phyloP scores from a whole-genome alignment of 495 filamentous ascomycete genomes.

The Acidiella bohemica region DNA sequence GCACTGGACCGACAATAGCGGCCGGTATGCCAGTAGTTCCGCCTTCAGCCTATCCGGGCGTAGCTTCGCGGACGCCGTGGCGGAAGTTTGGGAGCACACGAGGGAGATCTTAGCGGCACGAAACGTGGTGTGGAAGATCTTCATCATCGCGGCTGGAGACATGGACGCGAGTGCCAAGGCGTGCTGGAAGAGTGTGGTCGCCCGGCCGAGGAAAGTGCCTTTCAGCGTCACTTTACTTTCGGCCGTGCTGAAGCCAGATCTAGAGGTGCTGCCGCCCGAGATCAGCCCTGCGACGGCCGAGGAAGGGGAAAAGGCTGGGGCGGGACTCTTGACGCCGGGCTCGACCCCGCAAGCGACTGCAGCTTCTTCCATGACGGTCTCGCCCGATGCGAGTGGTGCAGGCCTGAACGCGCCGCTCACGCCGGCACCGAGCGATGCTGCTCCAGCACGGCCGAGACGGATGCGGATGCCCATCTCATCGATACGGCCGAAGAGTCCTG shows the following conservation, averaged over 20 bases:
- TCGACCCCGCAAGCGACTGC: conserved; percentile 10
- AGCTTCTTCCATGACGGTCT: conserved; percentile 23
- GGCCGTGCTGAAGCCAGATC: background rate
- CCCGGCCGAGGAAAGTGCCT: conserved; percentile 3
- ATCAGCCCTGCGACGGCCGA: too few species aligned
- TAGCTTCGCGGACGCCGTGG: conserved; percentile 47
- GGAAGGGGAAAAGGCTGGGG: too few species aligned
- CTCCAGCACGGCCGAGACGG: conserved; percentile 27
- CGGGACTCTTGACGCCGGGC: conserved; percentile 12
- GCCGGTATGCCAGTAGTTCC: conserved; percentile 59
- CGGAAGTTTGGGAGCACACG: conserved; percentile 79
- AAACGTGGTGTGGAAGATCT: conserved; percentile 67
- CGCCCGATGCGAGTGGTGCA: conserved; percentile 33
- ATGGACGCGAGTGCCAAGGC: conserved; percentile 3
- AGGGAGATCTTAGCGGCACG: conserved; percentile 56
- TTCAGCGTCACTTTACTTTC: conserved; percentile 12
- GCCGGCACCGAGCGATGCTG: conserved; percentile 31
- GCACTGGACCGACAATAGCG: conserved; percentile 83
- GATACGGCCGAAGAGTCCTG: conserved; percentile 73
- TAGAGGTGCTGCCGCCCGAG: conserved; percentile 9
- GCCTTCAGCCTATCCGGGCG: conserved; percentile 52
- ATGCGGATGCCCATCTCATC: conserved; percentile 59
- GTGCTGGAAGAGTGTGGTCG: conserved; percentile 12
- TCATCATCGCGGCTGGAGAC: conserved; percentile 38
- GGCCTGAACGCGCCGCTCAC: conserved; percentile 43